Conservation (phyloP, 2,329 filamentous ascomycete species). For the Neopestalotiopsis sp. region DNA sequence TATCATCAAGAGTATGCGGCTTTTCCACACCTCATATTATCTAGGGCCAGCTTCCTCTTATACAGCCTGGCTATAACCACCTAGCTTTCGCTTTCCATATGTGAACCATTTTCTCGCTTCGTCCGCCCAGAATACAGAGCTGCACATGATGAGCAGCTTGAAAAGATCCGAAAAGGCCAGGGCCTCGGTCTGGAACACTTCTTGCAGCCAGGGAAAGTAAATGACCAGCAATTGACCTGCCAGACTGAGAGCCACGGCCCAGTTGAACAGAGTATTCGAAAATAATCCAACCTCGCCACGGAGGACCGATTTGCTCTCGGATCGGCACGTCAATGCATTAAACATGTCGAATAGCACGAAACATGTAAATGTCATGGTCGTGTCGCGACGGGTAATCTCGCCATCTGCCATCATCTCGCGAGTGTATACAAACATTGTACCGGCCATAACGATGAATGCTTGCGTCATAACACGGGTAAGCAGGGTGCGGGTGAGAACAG, state of each 20-base stretch:
- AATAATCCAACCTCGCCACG: conserved; percentile 84
- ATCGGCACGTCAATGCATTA: conserved; percentile 92
- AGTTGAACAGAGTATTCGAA: conserved; percentile 94
- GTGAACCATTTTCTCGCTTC: conserved; percentile 83
- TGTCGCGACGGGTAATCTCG: conserved; percentile 87
- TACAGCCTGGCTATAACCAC: conserved; percentile 70
- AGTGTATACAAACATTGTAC: conserved; percentile 89
- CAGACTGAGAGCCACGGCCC: conserved; percentile 85
- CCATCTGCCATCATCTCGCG: conserved; percentile 88
- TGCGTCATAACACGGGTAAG: conserved; percentile 87
- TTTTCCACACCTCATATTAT: conserved; percentile 1
- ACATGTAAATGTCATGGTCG: conserved; percentile 98
- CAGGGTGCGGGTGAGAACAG: conserved; percentile 85
- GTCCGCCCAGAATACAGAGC: conserved; percentile 93
- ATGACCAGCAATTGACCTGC: conserved; percentile 89
- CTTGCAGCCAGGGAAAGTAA: conserved; percentile 91
- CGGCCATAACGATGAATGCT: conserved; percentile 87
- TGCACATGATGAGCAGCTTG: conserved; percentile 75
- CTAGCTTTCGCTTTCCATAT: conserved; percentile 61
- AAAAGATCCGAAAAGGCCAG: conserved; percentile 76
- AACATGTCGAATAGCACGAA: conserved; percentile 99
- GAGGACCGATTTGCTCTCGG: conserved; percentile 86
- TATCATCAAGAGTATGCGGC: not conserved
- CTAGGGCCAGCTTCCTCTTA: conserved; percentile 37
- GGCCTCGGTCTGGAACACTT: conserved; percentile 94